These are phyloP conservation scores for Onygena corvina DNA, from an alignment of 2,329 filamentous ascomycete species.

Conservation along the genomic window DNA sequence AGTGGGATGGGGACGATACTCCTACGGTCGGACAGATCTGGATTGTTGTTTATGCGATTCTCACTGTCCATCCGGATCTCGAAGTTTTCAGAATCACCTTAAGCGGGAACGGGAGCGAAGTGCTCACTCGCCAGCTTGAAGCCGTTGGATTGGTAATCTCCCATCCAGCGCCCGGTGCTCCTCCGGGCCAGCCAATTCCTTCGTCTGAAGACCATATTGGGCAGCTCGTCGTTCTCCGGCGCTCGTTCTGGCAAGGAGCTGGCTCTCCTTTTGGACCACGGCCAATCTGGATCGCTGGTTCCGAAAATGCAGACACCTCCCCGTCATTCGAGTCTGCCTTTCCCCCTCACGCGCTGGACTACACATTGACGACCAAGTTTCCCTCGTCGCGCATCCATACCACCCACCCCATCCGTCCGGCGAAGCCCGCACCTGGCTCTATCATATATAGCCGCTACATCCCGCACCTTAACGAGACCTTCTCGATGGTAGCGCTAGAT, in stretches of 20 bases:
- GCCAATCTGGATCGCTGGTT: slow-evolving; percentile 47
- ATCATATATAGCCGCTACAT: slow-evolving; percentile 69
- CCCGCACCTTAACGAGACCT: slow-evolving; percentile 61
- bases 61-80: slow-evolving; percentile 22
- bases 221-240: slow-evolving; percentile 40
- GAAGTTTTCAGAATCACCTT: slow-evolving; percentile 29
- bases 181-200: slow-evolving; percentile 17
- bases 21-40: slow-evolving; percentile 31
- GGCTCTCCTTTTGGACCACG: slow-evolving; percentile 55
- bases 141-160: slow-evolving; percentile 33
- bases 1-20: slow-evolving; percentile 23
- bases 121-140: slow-evolving; percentile 23
- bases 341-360: slow-evolving; percentile 24
- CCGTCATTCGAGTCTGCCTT: slow-evolving; percentile 18
- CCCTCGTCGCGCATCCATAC: slow-evolving; percentile 43
- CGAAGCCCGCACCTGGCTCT: slow-evolving; percentile 58
- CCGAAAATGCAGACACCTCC: slow-evolving; percentile 21
- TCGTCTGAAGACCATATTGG: slow-evolving; percentile 26
- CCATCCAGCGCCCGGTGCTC: slow-evolving; percentile 25
- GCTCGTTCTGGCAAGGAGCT: slow-evolving; percentile 58
- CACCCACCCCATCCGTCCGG: slow-evolving; percentile 58
- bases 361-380: slow-evolving; percentile 38
- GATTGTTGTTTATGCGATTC: slow-evolving; percentile 30
- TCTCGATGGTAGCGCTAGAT: slow-evolving; percentile 65
- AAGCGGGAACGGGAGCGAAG: slow-evolving; percentile 20